Percentiles rank a stretch among this genome's conserved stretches.
phyloP scores from a whole-genome alignment of 305 asterid species.

The Caryopteris hybrid region DNA sequence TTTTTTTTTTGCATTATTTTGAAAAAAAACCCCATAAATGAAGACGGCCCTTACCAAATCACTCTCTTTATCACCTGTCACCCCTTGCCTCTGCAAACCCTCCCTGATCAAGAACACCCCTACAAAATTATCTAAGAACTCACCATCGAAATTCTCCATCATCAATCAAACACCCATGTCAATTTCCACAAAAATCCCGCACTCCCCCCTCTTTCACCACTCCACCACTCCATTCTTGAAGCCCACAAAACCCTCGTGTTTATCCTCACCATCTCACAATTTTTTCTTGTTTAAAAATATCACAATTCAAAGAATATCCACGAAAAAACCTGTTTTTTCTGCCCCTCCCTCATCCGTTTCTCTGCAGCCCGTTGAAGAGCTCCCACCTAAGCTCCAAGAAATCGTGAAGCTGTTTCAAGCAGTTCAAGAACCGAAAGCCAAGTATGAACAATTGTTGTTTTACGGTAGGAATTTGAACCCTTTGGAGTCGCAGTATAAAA shows the following conservation, averaged over 20 bases:
- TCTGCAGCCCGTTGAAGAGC: slow-evolving; percentile 62
- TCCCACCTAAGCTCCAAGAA: slow-evolving; percentile 85
- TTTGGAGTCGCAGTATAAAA: slow-evolving; percentile 47
- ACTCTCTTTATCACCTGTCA: too few relatives aligned
- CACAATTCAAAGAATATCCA: slow-evolving; percentile 46
- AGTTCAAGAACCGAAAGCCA: slow-evolving; percentile 67
- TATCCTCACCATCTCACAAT: neutral
- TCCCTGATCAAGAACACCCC: too few relatives aligned
- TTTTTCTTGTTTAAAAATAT: slow-evolving; percentile 29
- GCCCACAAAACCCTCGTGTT: slow-evolving; percentile 28
- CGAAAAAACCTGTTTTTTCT: slow-evolving; percentile 30
- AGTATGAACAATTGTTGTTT: slow-evolving; percentile 67
- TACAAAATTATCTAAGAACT: slow-evolving; percentile 3
- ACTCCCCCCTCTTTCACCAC: slow-evolving; percentile 24
- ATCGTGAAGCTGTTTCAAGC: slow-evolving; percentile 70
- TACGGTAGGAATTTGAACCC: slow-evolving; percentile 65
- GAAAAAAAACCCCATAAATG: too few relatives aligned
- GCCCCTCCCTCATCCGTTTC: slow-evolving; percentile 27
- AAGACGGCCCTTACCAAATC: too few relatives aligned
- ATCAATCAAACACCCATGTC: slow-evolving; percentile 46
- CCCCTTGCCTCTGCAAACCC: slow-evolving; percentile 15
- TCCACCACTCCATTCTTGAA: slow-evolving; percentile 24
- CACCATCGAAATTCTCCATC: slow-evolving; percentile 3
- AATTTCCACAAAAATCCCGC: slow-evolving; percentile 38
- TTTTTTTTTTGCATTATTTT: too few relatives aligned